Evolutionary conservation across 2,329 filamentous ascomycete genomes (phyloP).

Genomic region (Rutstroemia sp.): DNA sequence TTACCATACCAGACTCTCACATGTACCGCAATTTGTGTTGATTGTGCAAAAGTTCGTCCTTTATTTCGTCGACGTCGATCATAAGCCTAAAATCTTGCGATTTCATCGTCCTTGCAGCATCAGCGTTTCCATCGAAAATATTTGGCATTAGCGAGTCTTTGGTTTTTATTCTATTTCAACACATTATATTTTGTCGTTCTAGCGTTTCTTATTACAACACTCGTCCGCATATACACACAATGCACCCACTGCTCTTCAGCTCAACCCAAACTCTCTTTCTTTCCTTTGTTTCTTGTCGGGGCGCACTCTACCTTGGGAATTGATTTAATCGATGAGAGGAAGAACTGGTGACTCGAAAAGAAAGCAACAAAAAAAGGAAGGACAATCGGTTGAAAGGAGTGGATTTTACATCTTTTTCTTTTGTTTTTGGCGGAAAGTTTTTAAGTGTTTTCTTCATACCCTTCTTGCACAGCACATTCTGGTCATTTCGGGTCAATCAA

Average conservation of each 20-base stretch:
- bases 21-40: constrained; percentile 13
- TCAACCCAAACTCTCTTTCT: constrained; percentile 4
- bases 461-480: constrained; percentile 8
- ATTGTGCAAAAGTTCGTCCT: constrained; percentile 4
- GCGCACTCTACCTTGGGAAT: constrained; percentile 5
- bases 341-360: constrained; percentile 1
- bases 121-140: constrained; percentile 5
- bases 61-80: constrained; percentile 4
- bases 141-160: constrained; percentile 11
- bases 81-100: background rate
- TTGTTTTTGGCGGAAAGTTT: constrained; percentile 6
- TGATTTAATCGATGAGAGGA: constrained; percentile 1
- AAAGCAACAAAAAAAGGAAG: background rate
- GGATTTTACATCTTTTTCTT: constrained; percentile 3
- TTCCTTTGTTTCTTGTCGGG: constrained; percentile 8
- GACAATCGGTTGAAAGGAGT: background rate
- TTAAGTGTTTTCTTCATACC: constrained; percentile 4
- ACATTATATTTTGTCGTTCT: constrained; percentile 5
- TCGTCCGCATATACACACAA: background rate
- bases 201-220: constrained; percentile 9
- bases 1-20: constrained; percentile 1
- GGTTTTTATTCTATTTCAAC: constrained; percentile 7
- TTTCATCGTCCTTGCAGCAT: constrained; percentile 2
- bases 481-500: constrained; percentile 6
- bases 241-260: constrained; percentile 7